Evolutionary conservation across 352 stramenopile species (phyloP).

Genomic region (Thalassiosira mediterranea): DNA sequence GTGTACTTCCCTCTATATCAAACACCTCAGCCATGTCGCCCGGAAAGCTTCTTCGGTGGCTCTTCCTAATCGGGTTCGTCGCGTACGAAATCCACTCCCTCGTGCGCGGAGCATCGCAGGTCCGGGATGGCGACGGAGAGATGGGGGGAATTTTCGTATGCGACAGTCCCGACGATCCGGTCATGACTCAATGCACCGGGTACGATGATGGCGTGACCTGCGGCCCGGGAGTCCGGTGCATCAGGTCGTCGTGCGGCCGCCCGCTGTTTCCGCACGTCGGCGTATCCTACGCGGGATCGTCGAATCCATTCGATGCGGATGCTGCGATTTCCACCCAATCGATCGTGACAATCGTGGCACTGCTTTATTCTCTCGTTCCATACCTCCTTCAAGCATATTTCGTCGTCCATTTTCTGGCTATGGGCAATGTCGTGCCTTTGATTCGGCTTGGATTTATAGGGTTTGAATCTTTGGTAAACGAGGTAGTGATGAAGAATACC

Average conservation of each 20-base stretch:
- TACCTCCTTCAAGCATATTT: conserved; percentile 38
- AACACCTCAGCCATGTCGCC: too few relatives aligned
- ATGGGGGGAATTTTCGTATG: background rate
- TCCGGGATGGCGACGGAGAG: background rate
- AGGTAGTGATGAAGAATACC: conserved; percentile 36
- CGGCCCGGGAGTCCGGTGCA: conserved; percentile 12
- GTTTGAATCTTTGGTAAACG: conserved; percentile 38
- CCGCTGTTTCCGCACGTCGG: conserved; percentile 44
- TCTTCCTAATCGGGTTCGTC: background rate
- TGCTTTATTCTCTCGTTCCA: conserved; percentile 32
- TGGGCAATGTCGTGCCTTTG: conserved; percentile 29
- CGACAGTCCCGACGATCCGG: background rate
- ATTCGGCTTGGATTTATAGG: conserved; percentile 38
- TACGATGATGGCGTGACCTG: background rate
- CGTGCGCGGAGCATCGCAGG: background rate
- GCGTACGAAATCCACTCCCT: background rate
- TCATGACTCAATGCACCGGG: background rate
- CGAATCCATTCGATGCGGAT: conserved; percentile 27
- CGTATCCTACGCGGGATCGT: conserved; percentile 42
- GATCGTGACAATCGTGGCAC: conserved; percentile 18
- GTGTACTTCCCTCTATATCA: too few relatives aligned
- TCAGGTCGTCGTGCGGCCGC: conserved; percentile 46
- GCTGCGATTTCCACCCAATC: conserved; percentile 14
- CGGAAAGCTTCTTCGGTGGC: background rate
- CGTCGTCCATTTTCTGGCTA: conserved; percentile 22